Conservation (phyloP, 2,329 filamentous ascomycete genomes). For the Chaetoscypha palmicola region DNA sequence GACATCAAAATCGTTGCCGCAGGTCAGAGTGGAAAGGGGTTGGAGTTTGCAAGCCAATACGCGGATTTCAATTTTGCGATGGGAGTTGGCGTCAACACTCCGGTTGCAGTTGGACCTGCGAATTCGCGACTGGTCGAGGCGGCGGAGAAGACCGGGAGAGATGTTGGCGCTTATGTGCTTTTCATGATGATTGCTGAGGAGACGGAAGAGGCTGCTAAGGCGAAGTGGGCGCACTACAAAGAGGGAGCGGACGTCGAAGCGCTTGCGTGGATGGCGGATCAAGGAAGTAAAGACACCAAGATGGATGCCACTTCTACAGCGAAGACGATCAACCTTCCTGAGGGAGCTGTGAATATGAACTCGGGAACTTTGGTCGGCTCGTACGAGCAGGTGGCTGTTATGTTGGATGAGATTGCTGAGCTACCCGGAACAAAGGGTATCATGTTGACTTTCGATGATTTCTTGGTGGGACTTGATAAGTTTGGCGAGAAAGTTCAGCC, state of each 20-base stretch:
- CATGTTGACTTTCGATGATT: constrained; percentile 32
- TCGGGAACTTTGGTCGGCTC: constrained; percentile 29
- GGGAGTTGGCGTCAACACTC: constrained; percentile 30
- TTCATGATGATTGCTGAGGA: constrained; percentile 32
- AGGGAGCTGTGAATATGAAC: constrained; percentile 31
- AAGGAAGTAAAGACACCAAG: constrained; percentile 29
- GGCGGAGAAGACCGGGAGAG: constrained; percentile 24
- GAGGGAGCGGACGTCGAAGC: constrained; percentile 30
- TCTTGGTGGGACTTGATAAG: constrained; percentile 27
- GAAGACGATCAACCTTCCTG: constrained; percentile 24
- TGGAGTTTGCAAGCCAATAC: constrained; percentile 30
- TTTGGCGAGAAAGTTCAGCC: constrained; percentile 32
- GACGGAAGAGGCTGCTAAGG: constrained; percentile 28
- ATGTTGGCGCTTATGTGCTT: constrained; percentile 32
- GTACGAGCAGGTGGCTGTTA: constrained; percentile 26
- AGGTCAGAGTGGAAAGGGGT: constrained; percentile 30
- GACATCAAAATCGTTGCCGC: constrained; percentile 31
- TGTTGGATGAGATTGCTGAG: constrained; percentile 31
- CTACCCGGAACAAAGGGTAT: constrained; percentile 31
- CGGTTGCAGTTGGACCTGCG: constrained; percentile 23
- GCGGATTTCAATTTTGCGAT: constrained; percentile 32
- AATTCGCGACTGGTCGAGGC: constrained; percentile 29
- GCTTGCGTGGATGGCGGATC: constrained; percentile 30
- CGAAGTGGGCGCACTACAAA: constrained; percentile 31
- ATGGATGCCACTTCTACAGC: constrained; percentile 29